Evolutionary conservation across 495 filamentous ascomycete species (phyloP).

Genomic region (Penicillium malachiteum): DNA sequence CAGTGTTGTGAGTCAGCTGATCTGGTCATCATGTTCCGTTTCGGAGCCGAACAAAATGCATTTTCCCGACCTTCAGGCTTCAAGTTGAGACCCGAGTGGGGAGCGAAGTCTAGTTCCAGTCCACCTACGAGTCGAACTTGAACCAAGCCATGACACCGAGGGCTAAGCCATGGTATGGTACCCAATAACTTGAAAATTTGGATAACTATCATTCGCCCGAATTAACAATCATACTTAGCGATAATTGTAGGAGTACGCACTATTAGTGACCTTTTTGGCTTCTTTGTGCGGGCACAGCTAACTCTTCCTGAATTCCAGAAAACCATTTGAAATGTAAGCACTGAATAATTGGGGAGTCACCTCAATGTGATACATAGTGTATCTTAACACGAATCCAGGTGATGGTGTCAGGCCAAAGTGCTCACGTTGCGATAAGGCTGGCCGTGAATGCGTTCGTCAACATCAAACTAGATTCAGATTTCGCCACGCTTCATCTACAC

Average conservation of each 20-base stretch:
- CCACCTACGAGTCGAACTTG: too few species aligned
- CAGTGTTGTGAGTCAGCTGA: neutral
- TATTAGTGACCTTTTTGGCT: too few species aligned
- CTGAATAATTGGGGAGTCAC: neutral
- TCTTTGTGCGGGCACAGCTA: neutral
- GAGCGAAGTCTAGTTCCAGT: too few species aligned
- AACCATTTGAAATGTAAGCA: slow-evolving; percentile 16
- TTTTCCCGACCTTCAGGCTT: too few species aligned
- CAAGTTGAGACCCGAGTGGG: too few species aligned
- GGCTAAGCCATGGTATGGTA: slow-evolving; percentile 11
- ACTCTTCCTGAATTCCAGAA: neutral
- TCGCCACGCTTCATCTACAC: slow-evolving; percentile 4
- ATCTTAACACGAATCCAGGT: slow-evolving; percentile 2
- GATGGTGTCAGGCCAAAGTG: slow-evolving; percentile 16
- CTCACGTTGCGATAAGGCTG: slow-evolving; percentile 10
- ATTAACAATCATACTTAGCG: slow-evolving; percentile 6
- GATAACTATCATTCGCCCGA: too few species aligned
- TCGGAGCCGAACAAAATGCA: too few species aligned
- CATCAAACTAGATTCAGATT: slow-evolving; percentile 5
- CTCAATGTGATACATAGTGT: neutral
- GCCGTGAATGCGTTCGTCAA: slow-evolving; percentile 13
- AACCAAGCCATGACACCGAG: slow-evolving; percentile 4
- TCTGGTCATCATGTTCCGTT: neutral
- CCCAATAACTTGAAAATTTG: too few species aligned
- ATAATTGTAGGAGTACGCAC: slow-evolving; percentile 14